Conservation (phyloP, 176 grass and related monocot species). For the Lolium rigidum region DNA sequence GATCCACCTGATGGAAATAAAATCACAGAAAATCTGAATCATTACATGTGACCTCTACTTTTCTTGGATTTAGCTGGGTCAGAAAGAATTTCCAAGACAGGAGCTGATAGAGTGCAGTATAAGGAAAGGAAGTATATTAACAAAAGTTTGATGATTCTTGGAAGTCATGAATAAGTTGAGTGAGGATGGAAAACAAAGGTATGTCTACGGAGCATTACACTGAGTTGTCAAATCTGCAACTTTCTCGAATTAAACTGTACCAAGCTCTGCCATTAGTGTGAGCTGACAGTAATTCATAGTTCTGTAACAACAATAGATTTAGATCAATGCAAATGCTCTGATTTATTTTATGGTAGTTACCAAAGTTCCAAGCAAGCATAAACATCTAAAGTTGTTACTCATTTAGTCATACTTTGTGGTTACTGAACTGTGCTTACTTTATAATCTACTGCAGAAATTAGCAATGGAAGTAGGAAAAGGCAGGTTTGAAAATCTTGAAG, state of each 20-base stretch:
- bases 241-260: not conserved
- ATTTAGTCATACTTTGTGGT: not conserved
- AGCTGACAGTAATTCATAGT: not conserved
- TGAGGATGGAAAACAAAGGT: constrained; percentile 88
- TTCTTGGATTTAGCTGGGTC: constrained; percentile 85
- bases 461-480: not conserved
- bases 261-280: not conserved
- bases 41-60: no score
- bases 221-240: not conserved
- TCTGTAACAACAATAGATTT: not conserved
- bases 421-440: not conserved
- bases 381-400: not conserved
- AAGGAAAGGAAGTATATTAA: constrained; percentile 98
- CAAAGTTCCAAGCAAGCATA: not conserved
- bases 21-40: no score
- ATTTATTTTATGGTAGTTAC: not conserved
- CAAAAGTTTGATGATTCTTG: constrained; percentile 95
- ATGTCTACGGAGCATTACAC: constrained; percentile 6
- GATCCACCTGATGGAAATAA: no score
- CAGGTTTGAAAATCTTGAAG: not conserved
- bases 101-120: constrained; percentile 76
- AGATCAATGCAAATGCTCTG: not conserved
- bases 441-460: not conserved
- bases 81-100: constrained; percentile 87
- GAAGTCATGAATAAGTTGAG: constrained; percentile 98